Percentiles rank a stretch among this genome's conserved stretches.
Conservation (phyloP, 1,139 yeast genomes). For the Hanseniaspora uvarum region DNA sequence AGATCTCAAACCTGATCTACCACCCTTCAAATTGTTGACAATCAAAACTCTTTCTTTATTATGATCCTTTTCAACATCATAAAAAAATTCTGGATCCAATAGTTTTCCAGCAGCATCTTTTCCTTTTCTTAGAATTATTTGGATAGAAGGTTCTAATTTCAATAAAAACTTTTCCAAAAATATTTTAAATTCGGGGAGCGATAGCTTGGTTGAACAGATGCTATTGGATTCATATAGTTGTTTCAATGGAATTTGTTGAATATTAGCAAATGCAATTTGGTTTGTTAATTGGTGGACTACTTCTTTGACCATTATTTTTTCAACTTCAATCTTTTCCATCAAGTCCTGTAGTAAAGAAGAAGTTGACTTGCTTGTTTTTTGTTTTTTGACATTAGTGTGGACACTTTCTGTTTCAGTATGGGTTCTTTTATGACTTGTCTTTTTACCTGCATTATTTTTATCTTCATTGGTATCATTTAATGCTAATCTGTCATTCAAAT, state of each 20-base stretch:
- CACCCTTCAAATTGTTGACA: constrained; percentile 71
- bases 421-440: background rate
- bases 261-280: constrained; percentile 80
- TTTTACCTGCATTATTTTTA: background rate
- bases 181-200: constrained; percentile 18
- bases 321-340: constrained; percentile 20
- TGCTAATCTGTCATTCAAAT: background rate
- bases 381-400: constrained; percentile 9
- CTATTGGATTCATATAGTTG: constrained; percentile 53
- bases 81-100: constrained; percentile 85
- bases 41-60: constrained; percentile 59
- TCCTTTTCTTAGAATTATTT: constrained; percentile 76
- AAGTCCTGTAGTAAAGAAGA: constrained; percentile 19
- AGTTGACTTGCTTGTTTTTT: constrained; percentile 22
- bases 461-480: background rate
- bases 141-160: constrained; percentile 44
- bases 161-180: constrained; percentile 19
- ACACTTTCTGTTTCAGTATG: background rate
- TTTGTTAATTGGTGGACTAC: constrained; percentile 60
- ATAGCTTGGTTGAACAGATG: constrained; percentile 34
- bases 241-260: constrained; percentile 75
- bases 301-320: constrained; percentile 39
- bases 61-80: constrained; percentile 69
- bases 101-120: constrained; percentile 96
- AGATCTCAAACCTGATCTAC: constrained; percentile 65